Percentiles rank a stretch among this genome's conserved stretches.
Conservation (phyloP, 2,329 filamentous ascomycete species). For the Colletotrichum sp. region DNA sequence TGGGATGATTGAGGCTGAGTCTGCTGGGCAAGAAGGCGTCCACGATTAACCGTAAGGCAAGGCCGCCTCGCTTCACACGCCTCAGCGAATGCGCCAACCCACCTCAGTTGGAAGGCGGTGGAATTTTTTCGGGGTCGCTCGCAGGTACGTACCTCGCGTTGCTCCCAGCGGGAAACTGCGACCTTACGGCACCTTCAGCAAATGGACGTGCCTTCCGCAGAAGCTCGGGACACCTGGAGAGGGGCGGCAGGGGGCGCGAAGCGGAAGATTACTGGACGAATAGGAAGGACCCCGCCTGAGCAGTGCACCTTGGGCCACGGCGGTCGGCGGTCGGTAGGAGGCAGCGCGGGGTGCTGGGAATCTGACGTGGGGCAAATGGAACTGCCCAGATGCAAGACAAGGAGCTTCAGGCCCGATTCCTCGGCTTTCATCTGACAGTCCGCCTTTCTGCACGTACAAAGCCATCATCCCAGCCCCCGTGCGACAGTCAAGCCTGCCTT, state of each 20-base stretch:
- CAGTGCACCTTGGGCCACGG: neutral
- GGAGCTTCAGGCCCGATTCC: slow-evolving; percentile 20
- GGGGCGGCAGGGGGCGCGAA: neutral
- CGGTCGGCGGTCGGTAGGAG: neutral
- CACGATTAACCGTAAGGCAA: neutral
- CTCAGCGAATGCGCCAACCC: slow-evolving; percentile 5
- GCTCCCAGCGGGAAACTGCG: neutral
- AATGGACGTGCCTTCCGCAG: neutral
- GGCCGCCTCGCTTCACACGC: neutral
- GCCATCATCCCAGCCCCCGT: slow-evolving; percentile 10
- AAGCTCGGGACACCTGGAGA: neutral
- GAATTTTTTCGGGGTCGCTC: slow-evolving; percentile 12
- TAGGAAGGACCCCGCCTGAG: slow-evolving; percentile 8
- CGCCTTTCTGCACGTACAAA: slow-evolving; percentile 19
- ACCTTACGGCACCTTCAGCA: neutral
- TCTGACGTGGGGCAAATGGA: slow-evolving; percentile 17
- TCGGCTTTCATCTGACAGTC: slow-evolving; percentile 21
- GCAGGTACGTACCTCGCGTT: slow-evolving; percentile 8
- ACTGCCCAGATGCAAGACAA: slow-evolving; percentile 20
- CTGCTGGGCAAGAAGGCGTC: neutral
- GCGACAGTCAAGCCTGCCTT: neutral
- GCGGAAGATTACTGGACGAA: slow-evolving; percentile 9
- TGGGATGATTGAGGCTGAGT: neutral
- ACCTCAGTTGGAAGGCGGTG: slow-evolving; percentile 11
- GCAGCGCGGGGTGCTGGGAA: slow-evolving; percentile 17